These are phyloP conservation scores for Chaetomium tenue DNA, from an alignment of 495 filamentous ascomycete genomes.

Conservation along the genomic window DNA sequence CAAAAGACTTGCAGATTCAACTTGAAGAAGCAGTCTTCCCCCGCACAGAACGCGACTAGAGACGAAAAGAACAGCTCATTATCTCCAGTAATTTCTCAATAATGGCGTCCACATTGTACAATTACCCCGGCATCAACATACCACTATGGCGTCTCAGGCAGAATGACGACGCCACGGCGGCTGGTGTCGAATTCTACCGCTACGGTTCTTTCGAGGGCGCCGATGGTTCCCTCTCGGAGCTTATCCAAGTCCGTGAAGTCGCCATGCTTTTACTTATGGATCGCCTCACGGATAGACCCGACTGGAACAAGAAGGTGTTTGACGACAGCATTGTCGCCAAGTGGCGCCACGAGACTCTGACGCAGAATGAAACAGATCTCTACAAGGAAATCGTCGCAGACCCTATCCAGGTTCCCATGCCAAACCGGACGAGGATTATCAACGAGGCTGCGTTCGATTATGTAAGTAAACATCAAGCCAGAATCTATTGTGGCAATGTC, in stretches of 20 bases:
- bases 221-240: constrained; percentile 1
- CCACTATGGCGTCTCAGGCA: constrained; percentile 7
- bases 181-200: constrained; percentile 16
- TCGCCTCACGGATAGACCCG: constrained; percentile 41
- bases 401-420: constrained; percentile 16
- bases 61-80: too few species aligned
- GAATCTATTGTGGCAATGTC: neutral
- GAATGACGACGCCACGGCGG: neutral
- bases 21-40: neutral
- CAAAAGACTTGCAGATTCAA: neutral
- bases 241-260: constrained; percentile 38
- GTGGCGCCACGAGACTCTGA: constrained; percentile 42
- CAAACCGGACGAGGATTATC: constrained; percentile 19
- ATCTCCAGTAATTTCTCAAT: neutral
- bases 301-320: constrained; percentile 59
- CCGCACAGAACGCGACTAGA: neutral
- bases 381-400: constrained; percentile 27
- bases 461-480: constrained; percentile 27
- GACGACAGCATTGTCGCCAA: constrained; percentile 44
- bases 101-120: neutral
- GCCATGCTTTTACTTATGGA: constrained; percentile 45
- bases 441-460: constrained; percentile 47
- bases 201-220: constrained; percentile 20
- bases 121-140: constrained; percentile 19
- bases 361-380: constrained; percentile 30